These are phyloP conservation scores for Aphanomyces invadans DNA, from an alignment of 352 stramenopile species.

Conservation along the genomic window DNA sequence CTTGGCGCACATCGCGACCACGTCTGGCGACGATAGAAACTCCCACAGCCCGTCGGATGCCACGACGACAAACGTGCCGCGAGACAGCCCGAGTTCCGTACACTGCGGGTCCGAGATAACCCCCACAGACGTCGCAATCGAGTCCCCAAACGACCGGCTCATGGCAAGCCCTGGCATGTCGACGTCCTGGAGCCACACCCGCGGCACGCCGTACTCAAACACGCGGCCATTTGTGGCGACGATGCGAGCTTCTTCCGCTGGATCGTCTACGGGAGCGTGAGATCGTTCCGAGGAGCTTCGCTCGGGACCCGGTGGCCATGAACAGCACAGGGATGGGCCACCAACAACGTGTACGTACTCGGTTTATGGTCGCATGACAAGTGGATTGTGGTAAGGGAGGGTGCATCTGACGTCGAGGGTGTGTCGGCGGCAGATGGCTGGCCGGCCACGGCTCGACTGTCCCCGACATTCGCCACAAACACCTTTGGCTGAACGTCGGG, in stretches of 20 bases:
- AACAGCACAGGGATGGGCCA: conserved; percentile 1
- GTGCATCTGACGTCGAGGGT: conserved; percentile 33
- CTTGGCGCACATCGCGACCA: conserved; percentile 47
- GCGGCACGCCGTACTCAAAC: conserved; percentile 67
- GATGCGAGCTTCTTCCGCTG: conserved; percentile 60
- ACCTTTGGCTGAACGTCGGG: conserved; percentile 30
- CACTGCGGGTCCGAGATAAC: conserved; percentile 67
- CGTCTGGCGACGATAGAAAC: conserved; percentile 69
- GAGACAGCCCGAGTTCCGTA: conserved; percentile 28
- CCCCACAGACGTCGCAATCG: conserved; percentile 68
- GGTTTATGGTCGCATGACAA: conserved; percentile 79
- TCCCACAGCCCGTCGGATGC: conserved; percentile 82
- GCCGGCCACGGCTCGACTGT: conserved; percentile 50
- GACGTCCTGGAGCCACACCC: conserved; percentile 79
- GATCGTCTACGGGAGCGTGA: conserved; percentile 36
- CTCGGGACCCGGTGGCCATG: too few relatives aligned
- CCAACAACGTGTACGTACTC: background rate
- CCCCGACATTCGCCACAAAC: conserved; percentile 66
- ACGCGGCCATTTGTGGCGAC: conserved; percentile 63
- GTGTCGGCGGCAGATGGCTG: too few relatives aligned
- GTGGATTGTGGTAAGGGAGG: conserved; percentile 43
- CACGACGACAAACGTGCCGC: conserved; percentile 49
- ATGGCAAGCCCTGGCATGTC: conserved; percentile 81
- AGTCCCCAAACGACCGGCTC: conserved; percentile 73
- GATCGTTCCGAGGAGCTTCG: too few relatives aligned